Evolutionary conservation across 768 basidiomycete genomes (phyloP), one percentile per base, ranked within the genome.

Genomic region (Cubamyces sp.): DNA sequence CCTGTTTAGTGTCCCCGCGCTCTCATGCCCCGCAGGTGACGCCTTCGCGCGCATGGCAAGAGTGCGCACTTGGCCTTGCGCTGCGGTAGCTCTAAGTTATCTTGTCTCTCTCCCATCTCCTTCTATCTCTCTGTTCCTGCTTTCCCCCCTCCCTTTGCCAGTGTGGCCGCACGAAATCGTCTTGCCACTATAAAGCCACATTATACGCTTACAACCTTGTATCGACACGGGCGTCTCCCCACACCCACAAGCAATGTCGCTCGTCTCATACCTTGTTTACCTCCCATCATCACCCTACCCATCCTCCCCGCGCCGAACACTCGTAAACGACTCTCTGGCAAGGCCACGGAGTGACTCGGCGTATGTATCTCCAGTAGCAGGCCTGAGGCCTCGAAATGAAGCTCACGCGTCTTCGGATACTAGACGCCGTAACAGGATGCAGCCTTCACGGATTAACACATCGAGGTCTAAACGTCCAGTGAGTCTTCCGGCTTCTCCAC

Each of bases 21-120:
- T 59, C 57, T 59, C 57, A 52, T 59, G 41, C 49, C 42, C 40
- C 19, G 51, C 49, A 49, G 40, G n/a, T 42, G 41, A 30, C 57
- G 41, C 57, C 23, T n/a, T 15, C 15, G 40, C 57, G 34, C 34
- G 43, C 57, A 51, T 52, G 49, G 25, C 28, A 18, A 19, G 57
- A 28, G 56, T 30, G 25, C 26, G 18, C n/a, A 18, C 34, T 41
- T 41, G 37, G 34, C 16, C 48, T 40, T 14, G 11, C 49, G 57
- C 57, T 51, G 57, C 57, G 49, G 57, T 42, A 50, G 49, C 41
- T n/a, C n/a, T 49, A 48, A 41, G 19, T 16, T 49, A 49, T 49
- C 48, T 49, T 49, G 19, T 47, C 48, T 9, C 12, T 16, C 14
- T 30, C 26, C 28, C 3, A 49, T 49, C 25, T 5, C n/a, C 16